These are phyloP conservation scores for Amyloporia xantha DNA, from an alignment of 768 basidiomycete genomes.

Conservation along the genomic window DNA sequence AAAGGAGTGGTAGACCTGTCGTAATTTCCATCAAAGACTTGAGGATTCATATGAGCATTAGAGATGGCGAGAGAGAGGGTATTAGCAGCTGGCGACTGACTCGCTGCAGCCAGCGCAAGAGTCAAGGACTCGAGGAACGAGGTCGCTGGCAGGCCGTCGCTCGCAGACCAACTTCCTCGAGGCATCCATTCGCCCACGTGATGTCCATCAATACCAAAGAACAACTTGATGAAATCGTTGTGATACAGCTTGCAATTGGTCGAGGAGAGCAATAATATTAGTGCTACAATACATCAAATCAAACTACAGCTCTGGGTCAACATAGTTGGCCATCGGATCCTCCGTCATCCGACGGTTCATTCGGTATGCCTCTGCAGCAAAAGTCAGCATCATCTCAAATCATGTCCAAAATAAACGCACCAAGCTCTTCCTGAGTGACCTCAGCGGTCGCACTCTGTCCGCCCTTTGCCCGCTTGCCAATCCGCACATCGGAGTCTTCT, in stretches of 20 bases:
- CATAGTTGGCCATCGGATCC: conserved; percentile 92
- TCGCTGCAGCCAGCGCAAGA: conserved; percentile 9
- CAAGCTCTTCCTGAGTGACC: conserved; percentile 84
- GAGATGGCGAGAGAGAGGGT: conserved; percentile 9
- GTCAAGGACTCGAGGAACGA: background rate
- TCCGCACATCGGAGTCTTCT: conserved; percentile 50
- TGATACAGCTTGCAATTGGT: too few species aligned
- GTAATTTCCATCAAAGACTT: conserved; percentile 35
- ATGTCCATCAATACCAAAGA: too few species aligned
- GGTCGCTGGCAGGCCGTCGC: too few species aligned
- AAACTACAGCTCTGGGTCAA: conserved; percentile 44
- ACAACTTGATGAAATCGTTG: too few species aligned
- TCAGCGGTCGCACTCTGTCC: conserved; percentile 55
- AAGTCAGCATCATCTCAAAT: conserved; percentile 11
- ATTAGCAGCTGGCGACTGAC: conserved; percentile 13
- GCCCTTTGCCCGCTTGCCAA: conserved; percentile 55
- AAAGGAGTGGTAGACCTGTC: conserved; percentile 61
- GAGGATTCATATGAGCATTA: conserved; percentile 17
- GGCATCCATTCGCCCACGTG: background rate
- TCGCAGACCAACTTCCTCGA: too few species aligned
- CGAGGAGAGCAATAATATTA: background rate
- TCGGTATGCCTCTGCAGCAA: conserved; percentile 78
- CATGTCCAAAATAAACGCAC: conserved; percentile 34
- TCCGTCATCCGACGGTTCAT: conserved; percentile 67
- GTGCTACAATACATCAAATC: conserved; percentile 1